Evolutionary conservation across 1,284 basidiomycete genomes (phyloP), one percentile per base, ranked within the genome.

Genomic region (Crepidotus sp.): DNA sequence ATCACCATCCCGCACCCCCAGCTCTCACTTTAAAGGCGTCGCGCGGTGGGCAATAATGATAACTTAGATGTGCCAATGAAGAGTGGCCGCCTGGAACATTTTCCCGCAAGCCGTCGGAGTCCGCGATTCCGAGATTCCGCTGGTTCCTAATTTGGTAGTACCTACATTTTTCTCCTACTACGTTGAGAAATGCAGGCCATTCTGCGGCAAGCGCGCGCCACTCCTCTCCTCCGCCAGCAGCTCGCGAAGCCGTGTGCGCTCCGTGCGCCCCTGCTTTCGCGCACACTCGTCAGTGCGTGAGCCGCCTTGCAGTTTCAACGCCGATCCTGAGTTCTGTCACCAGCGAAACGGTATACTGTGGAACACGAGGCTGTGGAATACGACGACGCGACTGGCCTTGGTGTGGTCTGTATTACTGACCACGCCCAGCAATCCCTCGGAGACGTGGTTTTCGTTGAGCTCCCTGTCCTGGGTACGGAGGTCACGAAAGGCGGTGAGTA

Each of bases 361-460:
- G 94, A 97, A 55, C 96, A 99, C 66, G 95, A 99, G 69, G 80
- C 83, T 58, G 77, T 98, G 49, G 65, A 73, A 26, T 90, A 80
- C 62, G 93, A 98, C 62, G 77, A 86, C 49, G 63, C 67, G 37
- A 88, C 85, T 34, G 82, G 84, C 46, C 58, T 93, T 40, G 96
- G 92, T 32, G 85, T 77, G 6, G 74, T 98, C 33, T 81, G 82
- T 34, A 93, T 99, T 62, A 98, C 96, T 15, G 74, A 97, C 63
- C 89, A 97, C 62, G 95, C 95, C 3, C 93, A 98, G 63, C 78
- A 82, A 46, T 82, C 84, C 40, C 75, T 99, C 3, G 96, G 95
- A 19, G 96, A 99, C 64, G 92, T 98, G 46, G 95, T 98, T 38
- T 99, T 92, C 67, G 92, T 98, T 45, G 96, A 98, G 64, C 75